Base-by-base conservation (phyloP, 176 grass and related monocot genomes). In the Pharus latifolius region DNA sequence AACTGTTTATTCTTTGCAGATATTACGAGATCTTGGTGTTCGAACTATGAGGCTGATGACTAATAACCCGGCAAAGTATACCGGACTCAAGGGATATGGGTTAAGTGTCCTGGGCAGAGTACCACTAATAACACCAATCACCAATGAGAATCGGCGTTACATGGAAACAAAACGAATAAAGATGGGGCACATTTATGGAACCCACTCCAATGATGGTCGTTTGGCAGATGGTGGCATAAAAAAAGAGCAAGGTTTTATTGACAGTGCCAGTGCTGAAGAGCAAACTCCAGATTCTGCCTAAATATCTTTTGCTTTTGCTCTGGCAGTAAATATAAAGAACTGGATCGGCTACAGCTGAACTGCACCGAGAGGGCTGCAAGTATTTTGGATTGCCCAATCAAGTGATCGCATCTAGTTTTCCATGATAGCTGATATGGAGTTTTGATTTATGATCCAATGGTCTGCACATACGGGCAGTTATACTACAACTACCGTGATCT, bases 21-120 rank as follows among this genome's bases (percentile, higher is more conserved):
- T 98, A 83, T 60, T 98, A 53, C 78, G 84, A 1, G 89, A 98
- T 83, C 74, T 98, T 59, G 89, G 94, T 55, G 89, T 88, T n/a
- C 82, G 89, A 46, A 91, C 87, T 23, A 98, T 93, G 90, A 80
- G 75, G 56, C 25, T 98, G 42, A 91, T 98, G 84, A 98, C 94
- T 22, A 98, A 98, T 54, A 98, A 98, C 63, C 94, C 94, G 14
- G 78, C 84, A 0, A 93, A 98, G 69, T 98, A 93, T 55, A 73
- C 71, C 17, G 94, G 89, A 16, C 84, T 98, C 14, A 88, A 93
- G 86, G 95, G 84, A 35, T 98, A 98, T 6, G 90, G 95, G n/a
- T 85, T 98, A 52, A 98, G 90, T 70, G 75, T 93, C 18, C 40
- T 76, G 10, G 87, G 82, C 34, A 88, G 95, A 48, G 90, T 93